Evolutionary conservation across 345 rosid species (phyloP).

Genomic region (Cochlearia excelsa): DNA sequence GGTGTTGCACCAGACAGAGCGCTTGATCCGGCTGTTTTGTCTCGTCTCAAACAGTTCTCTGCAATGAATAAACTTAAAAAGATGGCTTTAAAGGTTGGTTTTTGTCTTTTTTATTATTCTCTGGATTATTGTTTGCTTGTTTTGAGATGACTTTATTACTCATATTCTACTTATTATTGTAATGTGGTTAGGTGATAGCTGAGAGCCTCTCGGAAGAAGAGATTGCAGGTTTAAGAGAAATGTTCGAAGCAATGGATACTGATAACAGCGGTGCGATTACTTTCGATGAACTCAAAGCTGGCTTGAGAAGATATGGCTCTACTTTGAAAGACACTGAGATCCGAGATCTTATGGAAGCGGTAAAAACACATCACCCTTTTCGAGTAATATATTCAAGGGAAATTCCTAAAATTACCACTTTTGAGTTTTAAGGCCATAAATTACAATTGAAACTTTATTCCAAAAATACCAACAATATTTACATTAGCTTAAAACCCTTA

Average conservation of each 20-base stretch:
- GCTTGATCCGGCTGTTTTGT: neutral
- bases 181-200: neutral
- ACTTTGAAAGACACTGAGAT: neutral
- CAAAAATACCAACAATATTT: no score
- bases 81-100: neutral
- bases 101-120: no score
- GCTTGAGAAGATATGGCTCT: neutral
- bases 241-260: neutral
- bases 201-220: neutral
- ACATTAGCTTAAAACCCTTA: no score
- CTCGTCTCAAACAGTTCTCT: neutral
- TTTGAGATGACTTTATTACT: neutral
- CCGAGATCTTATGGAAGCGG: neutral
- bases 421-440: no score
- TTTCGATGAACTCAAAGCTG: neutral
- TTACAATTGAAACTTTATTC: no score
- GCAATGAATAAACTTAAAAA: neutral
- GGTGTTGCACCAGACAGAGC: neutral
- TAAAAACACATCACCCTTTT: neutral
- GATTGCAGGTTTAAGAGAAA: neutral
- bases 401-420: no score
- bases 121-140: neutral
- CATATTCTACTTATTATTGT: no score
- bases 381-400: no score
- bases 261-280: neutral